These are phyloP conservation scores for Alnus glutinosa DNA, from an alignment of 306 rosid species.

Conservation along the genomic window DNA sequence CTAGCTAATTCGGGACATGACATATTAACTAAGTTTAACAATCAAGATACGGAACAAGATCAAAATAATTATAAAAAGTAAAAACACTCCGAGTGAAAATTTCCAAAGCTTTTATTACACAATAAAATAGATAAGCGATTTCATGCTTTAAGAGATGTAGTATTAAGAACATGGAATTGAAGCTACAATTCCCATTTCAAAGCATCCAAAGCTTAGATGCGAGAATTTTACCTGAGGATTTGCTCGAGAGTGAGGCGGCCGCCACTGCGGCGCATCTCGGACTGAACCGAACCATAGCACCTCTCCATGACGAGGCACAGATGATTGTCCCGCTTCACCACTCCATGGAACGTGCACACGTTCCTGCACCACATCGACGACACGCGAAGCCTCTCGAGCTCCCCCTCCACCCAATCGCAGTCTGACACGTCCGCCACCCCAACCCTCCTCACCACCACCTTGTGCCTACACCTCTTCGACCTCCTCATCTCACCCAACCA, in stretches of 20 bases:
- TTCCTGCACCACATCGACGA: slow-evolving; percentile 98
- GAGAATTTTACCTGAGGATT: slow-evolving; percentile 68
- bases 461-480: slow-evolving; percentile 64
- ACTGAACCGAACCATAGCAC: slow-evolving; percentile 90
- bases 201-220: slow-evolving; percentile 3
- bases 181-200: background rate
- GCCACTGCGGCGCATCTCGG: slow-evolving; percentile 88
- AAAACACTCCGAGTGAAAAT: background rate
- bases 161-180: background rate
- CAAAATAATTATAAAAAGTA: background rate
- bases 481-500: slow-evolving; percentile 45
- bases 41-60: background rate
- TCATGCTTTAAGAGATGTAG: background rate
- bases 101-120: background rate
- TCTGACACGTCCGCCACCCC: slow-evolving; percentile 55
- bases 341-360: slow-evolving; percentile 93
- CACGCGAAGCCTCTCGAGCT: slow-evolving; percentile 75
- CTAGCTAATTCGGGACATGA: too few relatives aligned
- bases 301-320: slow-evolving; percentile 84
- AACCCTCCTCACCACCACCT: slow-evolving; percentile 79
- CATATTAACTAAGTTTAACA: background rate
- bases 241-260: slow-evolving; percentile 98
- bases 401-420: slow-evolving; percentile 80
- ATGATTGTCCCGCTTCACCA: slow-evolving; percentile 62
- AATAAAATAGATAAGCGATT: background rate